phyloP scores from a whole-genome alignment of 148 eudicot genomes.

The Amaranthus hypochondriacus region DNA sequence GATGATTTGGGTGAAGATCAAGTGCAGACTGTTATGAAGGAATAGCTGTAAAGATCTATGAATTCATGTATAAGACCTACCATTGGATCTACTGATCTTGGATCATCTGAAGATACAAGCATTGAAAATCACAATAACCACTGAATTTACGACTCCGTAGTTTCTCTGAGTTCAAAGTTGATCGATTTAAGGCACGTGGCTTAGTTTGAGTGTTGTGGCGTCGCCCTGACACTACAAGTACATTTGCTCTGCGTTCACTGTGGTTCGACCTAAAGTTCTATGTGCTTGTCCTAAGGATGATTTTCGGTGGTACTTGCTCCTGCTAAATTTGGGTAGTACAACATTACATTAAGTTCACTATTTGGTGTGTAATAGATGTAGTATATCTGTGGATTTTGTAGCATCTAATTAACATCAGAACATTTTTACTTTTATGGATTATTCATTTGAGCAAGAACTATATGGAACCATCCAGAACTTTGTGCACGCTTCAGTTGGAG shows the following conservation, averaged over 20 bases:
- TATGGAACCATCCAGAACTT: not conserved
- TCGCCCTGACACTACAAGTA: not conserved
- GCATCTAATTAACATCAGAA: constrained; percentile 8
- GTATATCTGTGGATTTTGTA: not conserved
- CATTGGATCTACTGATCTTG: constrained; percentile 2
- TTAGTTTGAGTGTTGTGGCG: not conserved
- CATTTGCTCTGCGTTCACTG: not conserved
- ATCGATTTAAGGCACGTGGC: not conserved
- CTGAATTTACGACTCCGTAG: not conserved
- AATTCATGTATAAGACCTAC: not conserved
- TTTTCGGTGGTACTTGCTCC: not conserved
- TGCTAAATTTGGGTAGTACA: not conserved
- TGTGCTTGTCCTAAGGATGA: not conserved
- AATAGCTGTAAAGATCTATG: not conserved
- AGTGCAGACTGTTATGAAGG: constrained; percentile 5
- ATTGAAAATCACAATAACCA: not conserved
- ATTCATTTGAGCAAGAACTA: constrained; percentile 5
- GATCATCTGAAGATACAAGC: constrained; percentile 12
- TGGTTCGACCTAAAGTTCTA: not conserved
- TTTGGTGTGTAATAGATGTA: constrained; percentile 10
- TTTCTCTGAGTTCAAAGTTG: not conserved
- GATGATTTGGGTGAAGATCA: constrained; percentile 18
- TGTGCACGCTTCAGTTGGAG: constrained; percentile 9
- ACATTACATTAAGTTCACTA: not conserved
- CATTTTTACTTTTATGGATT: constrained; percentile 8